Percentiles rank a stretch among this genome's conserved stretches.
Evolutionary conservation across 768 basidiomycete genomes (phyloP).

Genomic region (Tylopilus balloui): DNA sequence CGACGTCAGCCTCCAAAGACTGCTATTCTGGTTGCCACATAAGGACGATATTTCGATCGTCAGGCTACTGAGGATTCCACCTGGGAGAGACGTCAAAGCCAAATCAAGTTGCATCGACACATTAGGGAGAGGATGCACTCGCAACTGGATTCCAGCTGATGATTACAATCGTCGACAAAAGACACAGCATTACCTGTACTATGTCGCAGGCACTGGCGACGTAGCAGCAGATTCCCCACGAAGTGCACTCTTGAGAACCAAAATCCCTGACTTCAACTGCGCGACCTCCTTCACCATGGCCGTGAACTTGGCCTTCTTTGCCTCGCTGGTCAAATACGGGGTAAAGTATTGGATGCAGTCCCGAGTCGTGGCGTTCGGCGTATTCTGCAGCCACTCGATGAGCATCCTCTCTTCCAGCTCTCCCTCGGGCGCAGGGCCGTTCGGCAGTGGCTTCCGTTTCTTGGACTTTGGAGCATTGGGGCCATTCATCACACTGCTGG

Average conservation of each 20-base stretch:
- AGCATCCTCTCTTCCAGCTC: constrained; percentile 64
- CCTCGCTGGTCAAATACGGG: constrained; percentile 63
- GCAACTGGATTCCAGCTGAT: constrained; percentile 13
- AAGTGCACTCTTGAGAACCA: constrained; percentile 49
- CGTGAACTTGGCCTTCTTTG: constrained; percentile 73
- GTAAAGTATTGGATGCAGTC: constrained; percentile 81
- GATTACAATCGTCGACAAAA: constrained; percentile 19
- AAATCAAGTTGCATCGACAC: constrained; percentile 21
- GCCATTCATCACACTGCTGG: constrained; percentile 14
- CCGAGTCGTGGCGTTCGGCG: constrained; percentile 65
- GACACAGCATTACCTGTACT: constrained; percentile 14
- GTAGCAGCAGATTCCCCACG: constrained; percentile 28
- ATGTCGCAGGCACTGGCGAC: constrained; percentile 23
- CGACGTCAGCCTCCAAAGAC: constrained; percentile 25
- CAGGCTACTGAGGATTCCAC: constrained; percentile 12
- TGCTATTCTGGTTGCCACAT: constrained; percentile 19
- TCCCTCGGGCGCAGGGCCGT: constrained; percentile 41
- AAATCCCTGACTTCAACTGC: constrained; percentile 58
- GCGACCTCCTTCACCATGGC: constrained; percentile 77
- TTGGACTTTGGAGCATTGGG: constrained; percentile 42
- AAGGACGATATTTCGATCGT: constrained; percentile 8
- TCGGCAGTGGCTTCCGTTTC: constrained; percentile 46
- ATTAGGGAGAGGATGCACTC: background rate
- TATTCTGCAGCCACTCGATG: constrained; percentile 70
- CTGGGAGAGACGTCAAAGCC: constrained; percentile 1